A percentile compares a stretch with the other conserved stretches of the same genome.
Conservation (phyloP, 2,329 filamentous ascomycete genomes). For the Erysiphe pulchra region DNA sequence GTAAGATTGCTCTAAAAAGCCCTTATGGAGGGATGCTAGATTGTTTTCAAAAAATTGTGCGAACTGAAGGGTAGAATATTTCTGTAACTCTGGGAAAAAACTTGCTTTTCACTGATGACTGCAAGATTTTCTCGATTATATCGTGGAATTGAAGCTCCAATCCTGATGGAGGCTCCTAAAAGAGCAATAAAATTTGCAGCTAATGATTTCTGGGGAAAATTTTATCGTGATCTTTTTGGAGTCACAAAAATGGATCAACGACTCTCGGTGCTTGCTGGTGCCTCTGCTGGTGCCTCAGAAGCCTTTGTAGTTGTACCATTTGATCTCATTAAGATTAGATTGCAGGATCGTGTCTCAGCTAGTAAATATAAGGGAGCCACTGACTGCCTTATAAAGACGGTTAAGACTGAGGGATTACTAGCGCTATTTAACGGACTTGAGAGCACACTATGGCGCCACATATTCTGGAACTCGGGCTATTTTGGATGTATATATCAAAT, state of each 20-base stretch:
- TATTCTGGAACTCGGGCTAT: constrained; percentile 84
- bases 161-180: constrained; percentile 94
- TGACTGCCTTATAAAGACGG: constrained; percentile 58
- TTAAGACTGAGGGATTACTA: constrained; percentile 58
- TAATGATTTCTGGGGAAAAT: constrained; percentile 92
- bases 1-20: constrained; percentile 46
- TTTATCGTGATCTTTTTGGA: constrained; percentile 75
- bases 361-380: constrained; percentile 66
- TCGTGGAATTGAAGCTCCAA: constrained; percentile 83
- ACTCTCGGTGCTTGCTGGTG: constrained; percentile 78
- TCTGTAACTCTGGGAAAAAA: background rate
- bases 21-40: constrained; percentile 93
- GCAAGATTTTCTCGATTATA: constrained; percentile 66
- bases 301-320: constrained; percentile 94
- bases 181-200: constrained; percentile 95
- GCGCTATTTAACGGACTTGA: constrained; percentile 94
- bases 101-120: constrained; percentile 1
- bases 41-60: constrained; percentile 93
- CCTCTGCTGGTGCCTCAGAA: constrained; percentile 84
- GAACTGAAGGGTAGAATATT: constrained; percentile 55
- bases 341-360: constrained; percentile 85
- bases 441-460: constrained; percentile 88
- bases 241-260: constrained; percentile 71
- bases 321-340: constrained; percentile 91
- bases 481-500: constrained; percentile 99